Conservation (phyloP, 2,329 filamentous ascomycete species). For the Rhytidhysteron rufulum region DNA sequence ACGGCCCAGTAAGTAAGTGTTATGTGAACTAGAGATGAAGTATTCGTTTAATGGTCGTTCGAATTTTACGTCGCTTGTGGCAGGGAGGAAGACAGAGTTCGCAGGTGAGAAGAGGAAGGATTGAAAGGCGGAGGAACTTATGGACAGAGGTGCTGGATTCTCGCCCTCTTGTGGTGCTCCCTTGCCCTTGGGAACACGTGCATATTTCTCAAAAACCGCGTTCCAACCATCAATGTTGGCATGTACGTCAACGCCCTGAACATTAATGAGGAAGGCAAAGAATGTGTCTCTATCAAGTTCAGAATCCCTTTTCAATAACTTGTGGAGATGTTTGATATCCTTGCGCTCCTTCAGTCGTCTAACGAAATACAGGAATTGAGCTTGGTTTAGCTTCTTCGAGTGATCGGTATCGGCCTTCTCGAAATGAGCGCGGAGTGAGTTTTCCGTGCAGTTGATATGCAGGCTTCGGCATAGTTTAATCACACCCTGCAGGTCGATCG, state of each 20-base stretch:
- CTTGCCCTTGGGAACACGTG: constrained; percentile 35
- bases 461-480: constrained; percentile 82
- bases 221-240: constrained; percentile 65
- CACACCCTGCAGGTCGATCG: constrained; percentile 72
- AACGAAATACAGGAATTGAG: constrained; percentile 81
- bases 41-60: constrained; percentile 92
- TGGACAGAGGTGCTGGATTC: constrained; percentile 49
- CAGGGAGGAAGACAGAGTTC: constrained; percentile 64
- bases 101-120: constrained; percentile 44
- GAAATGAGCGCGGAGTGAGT: constrained; percentile 71
- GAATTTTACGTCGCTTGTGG: constrained; percentile 60
- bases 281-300: constrained; percentile 72
- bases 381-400: constrained; percentile 67
- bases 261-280: constrained; percentile 65
- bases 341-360: constrained; percentile 76
- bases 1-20: constrained; percentile 89
- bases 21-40: constrained; percentile 97
- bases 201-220: constrained; percentile 66
- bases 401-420: constrained; percentile 63
- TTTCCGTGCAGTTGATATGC: constrained; percentile 83
- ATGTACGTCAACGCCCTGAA: constrained; percentile 74
- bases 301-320: constrained; percentile 51
- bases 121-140: constrained; percentile 76
- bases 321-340: constrained; percentile 74
- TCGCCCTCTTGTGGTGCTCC: constrained; percentile 41